Base-by-base conservation (phyloP, 441 rosid species). In the Aleurites moluccanus region DNA sequence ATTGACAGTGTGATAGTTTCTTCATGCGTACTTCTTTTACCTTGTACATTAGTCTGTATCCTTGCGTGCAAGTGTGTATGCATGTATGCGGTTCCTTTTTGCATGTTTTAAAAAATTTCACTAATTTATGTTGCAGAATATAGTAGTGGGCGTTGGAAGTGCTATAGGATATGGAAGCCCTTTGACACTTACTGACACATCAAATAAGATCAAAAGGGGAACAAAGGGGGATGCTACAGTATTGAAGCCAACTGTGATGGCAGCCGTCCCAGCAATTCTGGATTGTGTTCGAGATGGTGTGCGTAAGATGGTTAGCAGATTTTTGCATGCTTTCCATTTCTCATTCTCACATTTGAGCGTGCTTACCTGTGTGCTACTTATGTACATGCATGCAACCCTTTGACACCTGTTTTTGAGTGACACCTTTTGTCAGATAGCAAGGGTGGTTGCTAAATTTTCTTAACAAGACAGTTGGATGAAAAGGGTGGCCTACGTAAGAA, bases 261-360 rank as follows among this genome's bases (percentile, higher is more conserved):
- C 99, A 65, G 92, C 99, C 78, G 99, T 96, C 80, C 99, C 98
- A 67, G 99, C 99, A 78, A 92, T 96, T 82, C 98, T 96, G 67
- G 98, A 96, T 75, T 97, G 98, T 74, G 97, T 96, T 78, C 91
- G 92, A 72, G 98, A 92, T 82, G 98, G 99, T 69, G 99, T 96
- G 66, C 86, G 89, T 67, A 96, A 92, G 87, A 94, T 92, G 96
- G 99, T 82, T 74, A 66, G 85, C 76, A 68, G 27, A 33, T 63
- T 69, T 65, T 38, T 16, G 6, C 35, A n/a, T 75, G 75, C 63
- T 61, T 14, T 9, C 16, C 21, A 20, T 53, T 15, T 64, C 59
- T 47, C 49, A 70, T 35, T 23, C 15, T 35, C 20, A 18, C 21
- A 16, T 23, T 27, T 7, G 14, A 8, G 6, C 11, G 0, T 40